These are phyloP conservation scores for Phaeodactylum tricornutum DNA, from an alignment of 108 stramenopile genomes.

Conservation along the genomic window DNA sequence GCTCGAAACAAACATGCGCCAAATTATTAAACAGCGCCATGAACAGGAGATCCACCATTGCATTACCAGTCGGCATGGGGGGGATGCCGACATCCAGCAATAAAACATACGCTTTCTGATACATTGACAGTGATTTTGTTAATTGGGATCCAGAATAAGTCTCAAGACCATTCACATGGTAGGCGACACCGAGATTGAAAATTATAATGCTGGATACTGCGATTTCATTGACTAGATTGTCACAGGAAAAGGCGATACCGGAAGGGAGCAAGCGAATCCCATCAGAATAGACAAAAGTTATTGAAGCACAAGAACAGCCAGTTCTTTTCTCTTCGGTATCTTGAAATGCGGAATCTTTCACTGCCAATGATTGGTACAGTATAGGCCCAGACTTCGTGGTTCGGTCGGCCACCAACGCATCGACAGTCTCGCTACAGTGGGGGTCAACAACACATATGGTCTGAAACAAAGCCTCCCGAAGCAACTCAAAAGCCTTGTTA, in stretches of 20 bases:
- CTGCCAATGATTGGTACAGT: too few relatives aligned
- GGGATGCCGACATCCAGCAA: constrained; percentile 4
- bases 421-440: too few relatives aligned
- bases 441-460: too few relatives aligned
- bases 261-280: too few relatives aligned
- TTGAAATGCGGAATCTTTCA: too few relatives aligned
- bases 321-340: too few relatives aligned
- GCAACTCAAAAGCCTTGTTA: too few relatives aligned
- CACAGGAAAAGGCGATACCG: constrained; percentile 6
- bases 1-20: constrained; percentile 7
- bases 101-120: constrained; percentile 3
- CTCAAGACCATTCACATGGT: constrained; percentile 9
- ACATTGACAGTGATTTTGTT: constrained; percentile 4
- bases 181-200: constrained; percentile 7
- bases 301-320: too few relatives aligned
- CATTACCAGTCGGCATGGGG: constrained; percentile 1
- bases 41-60: constrained; percentile 8
- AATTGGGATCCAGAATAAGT: background rate
- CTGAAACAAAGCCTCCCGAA: too few relatives aligned
- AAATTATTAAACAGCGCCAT: constrained; percentile 11
- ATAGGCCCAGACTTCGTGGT: too few relatives aligned
- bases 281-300: too few relatives aligned
- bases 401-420: too few relatives aligned
- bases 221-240: constrained; percentile 2
- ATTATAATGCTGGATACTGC: constrained; percentile 2